Percentiles rank a stretch among this genome's conserved stretches.
Evolutionary conservation across 2,329 filamentous ascomycete species (phyloP).

Genomic region (Aspergillus pseudonomiae): DNA sequence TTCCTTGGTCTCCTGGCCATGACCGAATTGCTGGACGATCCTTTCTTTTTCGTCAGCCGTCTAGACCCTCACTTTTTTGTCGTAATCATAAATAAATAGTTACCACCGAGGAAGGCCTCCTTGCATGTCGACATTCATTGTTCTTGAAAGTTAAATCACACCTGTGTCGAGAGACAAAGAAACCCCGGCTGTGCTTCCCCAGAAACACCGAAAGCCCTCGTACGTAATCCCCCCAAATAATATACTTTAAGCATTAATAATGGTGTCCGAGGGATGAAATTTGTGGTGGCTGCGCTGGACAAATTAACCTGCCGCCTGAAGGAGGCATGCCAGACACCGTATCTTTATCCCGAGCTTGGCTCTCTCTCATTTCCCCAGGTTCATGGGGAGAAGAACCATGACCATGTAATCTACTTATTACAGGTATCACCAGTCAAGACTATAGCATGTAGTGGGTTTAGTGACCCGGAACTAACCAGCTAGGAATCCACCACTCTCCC

Average conservation of each 20-base stretch:
- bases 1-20: conserved; percentile 14
- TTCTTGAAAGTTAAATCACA: conserved; percentile 1
- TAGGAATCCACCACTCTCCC: not conserved
- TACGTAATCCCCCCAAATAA: not conserved
- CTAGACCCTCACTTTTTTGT: not conserved
- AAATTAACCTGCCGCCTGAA: conserved; percentile 8
- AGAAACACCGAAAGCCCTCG: not conserved
- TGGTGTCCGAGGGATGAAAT: not conserved
- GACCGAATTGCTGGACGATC: conserved; percentile 1
- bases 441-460: too few relatives aligned
- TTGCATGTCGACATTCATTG: conserved; percentile 4
- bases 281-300: conserved; percentile 5
- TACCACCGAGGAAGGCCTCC: not conserved
- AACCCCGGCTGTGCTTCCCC: not conserved
- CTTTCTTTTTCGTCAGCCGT: conserved; percentile 2
- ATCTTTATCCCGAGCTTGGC: conserved; percentile 16
- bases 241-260: not conserved
- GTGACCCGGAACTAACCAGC: not conserved
- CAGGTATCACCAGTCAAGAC: too few relatives aligned
- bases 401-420: too few relatives aligned
- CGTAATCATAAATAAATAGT: not conserved
- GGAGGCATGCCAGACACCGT: conserved; percentile 13
- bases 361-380: conserved; percentile 7
- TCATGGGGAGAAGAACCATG: conserved; percentile 1
- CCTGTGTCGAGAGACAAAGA: not conserved